Base-by-base conservation (phyloP, 2,329 filamentous ascomycete genomes). In the Cercospora canescens region DNA sequence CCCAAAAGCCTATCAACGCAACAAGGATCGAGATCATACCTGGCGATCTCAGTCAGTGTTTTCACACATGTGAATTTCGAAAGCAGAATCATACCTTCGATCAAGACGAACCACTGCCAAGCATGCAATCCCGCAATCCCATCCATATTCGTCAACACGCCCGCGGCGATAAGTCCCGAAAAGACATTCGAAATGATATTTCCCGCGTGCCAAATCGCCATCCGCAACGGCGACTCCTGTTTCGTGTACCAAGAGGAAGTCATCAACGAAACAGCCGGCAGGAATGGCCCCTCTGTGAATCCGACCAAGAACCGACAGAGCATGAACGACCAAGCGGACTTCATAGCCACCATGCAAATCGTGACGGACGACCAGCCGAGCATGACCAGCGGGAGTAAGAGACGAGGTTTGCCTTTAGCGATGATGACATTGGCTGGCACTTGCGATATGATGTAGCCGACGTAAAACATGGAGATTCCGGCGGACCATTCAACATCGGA, bases 231-330 rank as follows among this genome's bases (percentile, higher is more conserved):
- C 39, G 54, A 37, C 12, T 66, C 64, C 39, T 52, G 32, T 24
- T 66, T 66, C 14, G 64, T 64, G 28, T 63, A 66, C 61, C 54
- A 66, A 1, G 60, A 64, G 18, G 55, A 60, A 18, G 59, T 62
- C 55, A 67, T 56, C 34, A 67, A 41, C 14, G 32, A 55, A 9
- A 60, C 60, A 9, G 55, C 61, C 4, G 65, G 65, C 16, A 64
- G 24, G 54, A 67, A 67, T 1, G 60, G 65, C 1, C 56, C 65
- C n/a, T 67, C 66, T 81, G 80, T 12, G 77, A 77, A 82, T 5
- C 80, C 81, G 4, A 83, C 79, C 41, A 82, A 82, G 68, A 79
- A 83, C 66, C 78, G 73, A 60, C 75, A 83, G 30, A 80, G 81
- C 18, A 73, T 80, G 39, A 76, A 70, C 3, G 74, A 76, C 75